phyloP scores from a whole-genome alignment of 2,329 filamentous ascomycete genomes.

The Botrytis byssoidea region DNA sequence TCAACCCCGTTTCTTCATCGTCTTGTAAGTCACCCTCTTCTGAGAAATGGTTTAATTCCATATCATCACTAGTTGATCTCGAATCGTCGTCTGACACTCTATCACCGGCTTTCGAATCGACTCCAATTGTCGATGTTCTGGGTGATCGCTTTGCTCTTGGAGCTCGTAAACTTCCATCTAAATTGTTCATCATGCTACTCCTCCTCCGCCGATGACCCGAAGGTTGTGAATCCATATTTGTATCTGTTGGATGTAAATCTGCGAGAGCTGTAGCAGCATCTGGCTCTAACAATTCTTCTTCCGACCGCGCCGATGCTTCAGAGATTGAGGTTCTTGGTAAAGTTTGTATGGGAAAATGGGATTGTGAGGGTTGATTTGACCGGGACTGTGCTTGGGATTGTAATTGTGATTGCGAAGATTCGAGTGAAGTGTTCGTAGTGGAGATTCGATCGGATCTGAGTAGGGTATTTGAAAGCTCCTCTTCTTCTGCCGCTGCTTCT shows the following conservation, averaged over 20 bases:
- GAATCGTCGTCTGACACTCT: slow-evolving; percentile 34
- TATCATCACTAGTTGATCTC: slow-evolving; percentile 46
- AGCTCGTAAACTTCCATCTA: slow-evolving; percentile 25
- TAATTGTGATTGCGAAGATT: neutral
- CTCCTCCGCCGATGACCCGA: slow-evolving; percentile 38
- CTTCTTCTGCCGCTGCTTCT: neutral
- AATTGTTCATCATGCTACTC: slow-evolving; percentile 37
- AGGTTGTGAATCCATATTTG: slow-evolving; percentile 30
- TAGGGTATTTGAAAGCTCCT: neutral
- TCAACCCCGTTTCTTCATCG: slow-evolving; percentile 88
- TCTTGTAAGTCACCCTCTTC: slow-evolving; percentile 74
- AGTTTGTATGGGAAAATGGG: slow-evolving; percentile 23
- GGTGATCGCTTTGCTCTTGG: slow-evolving; percentile 24
- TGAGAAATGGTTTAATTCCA: slow-evolving; percentile 57
- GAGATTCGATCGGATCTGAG: slow-evolving; percentile 2
- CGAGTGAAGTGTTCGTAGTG: slow-evolving; percentile 4
- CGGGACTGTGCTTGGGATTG: neutral
- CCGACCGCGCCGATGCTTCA: slow-evolving; percentile 23
- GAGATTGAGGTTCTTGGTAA: slow-evolving; percentile 26
- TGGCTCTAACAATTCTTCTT: slow-evolving; percentile 27
- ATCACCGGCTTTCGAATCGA: slow-evolving; percentile 28
- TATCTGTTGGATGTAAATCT: slow-evolving; percentile 26
- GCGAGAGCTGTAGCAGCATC: slow-evolving; percentile 32
- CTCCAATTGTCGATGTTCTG: slow-evolving; percentile 25
- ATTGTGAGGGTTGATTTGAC: slow-evolving; percentile 7